phyloP scores from a whole-genome alignment of 129 eudicot species.

The Flaveria linearis region DNA sequence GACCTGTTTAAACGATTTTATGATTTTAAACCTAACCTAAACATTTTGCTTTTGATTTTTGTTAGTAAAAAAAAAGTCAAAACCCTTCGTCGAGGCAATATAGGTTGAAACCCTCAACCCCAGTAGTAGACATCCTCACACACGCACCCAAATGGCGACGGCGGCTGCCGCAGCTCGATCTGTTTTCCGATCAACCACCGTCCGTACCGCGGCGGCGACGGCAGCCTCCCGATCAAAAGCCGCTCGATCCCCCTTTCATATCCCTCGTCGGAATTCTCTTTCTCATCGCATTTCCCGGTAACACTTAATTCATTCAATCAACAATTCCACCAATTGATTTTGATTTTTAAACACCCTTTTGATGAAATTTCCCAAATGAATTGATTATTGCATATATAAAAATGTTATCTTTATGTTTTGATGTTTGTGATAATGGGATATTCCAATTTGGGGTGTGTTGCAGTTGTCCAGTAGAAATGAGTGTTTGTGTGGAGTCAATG shows the following conservation, averaged over 20 bases:
- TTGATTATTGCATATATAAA: not conserved
- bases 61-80: not conserved
- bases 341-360: not conserved
- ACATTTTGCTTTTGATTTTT: no score
- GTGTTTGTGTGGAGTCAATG: slow-evolving; percentile 74
- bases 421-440: not conserved
- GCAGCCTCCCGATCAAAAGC: slow-evolving; percentile 35
- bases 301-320: not conserved
- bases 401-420: not conserved
- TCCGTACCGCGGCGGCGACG: slow-evolving; percentile 37
- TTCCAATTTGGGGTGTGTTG: not conserved
- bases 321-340: not conserved
- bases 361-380: not conserved
- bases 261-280: slow-evolving; percentile 31
- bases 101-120: slow-evolving; percentile 12
- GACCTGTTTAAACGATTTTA: no score
- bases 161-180: slow-evolving; percentile 49
- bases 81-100: slow-evolving; percentile 12
- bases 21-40: no score
- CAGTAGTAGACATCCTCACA: not conserved
- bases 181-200: slow-evolving; percentile 40
- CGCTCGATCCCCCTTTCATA: slow-evolving; percentile 31
- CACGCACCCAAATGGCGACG: slow-evolving; percentile 30
- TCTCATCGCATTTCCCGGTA: slow-evolving; percentile 44
- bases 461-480: slow-evolving; percentile 78